Conservation (phyloP, 768 basidiomycete species). For the Phaeotremella skinneri region DNA sequence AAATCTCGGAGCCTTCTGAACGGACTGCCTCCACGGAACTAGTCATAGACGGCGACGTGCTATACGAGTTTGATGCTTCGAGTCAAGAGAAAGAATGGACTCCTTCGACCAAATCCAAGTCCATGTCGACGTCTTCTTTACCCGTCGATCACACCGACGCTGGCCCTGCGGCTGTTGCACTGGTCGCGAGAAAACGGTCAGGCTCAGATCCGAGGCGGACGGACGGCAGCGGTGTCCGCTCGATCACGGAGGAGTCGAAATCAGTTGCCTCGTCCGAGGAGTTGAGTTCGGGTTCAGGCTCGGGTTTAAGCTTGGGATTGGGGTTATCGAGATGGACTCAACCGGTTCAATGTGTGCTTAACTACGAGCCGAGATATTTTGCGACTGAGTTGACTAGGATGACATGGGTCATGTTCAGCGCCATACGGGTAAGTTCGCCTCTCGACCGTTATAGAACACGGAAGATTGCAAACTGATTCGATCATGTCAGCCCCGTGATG, state of each 20-base stretch:
- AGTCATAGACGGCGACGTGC: constrained; percentile 18
- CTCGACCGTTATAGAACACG: not conserved
- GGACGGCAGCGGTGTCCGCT: not conserved
- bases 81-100: not conserved
- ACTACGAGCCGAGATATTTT: constrained; percentile 55
- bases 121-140: not conserved
- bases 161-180: not conserved
- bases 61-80: constrained; percentile 22
- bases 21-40: constrained; percentile 12
- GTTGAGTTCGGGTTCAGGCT: not conserved
- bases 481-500: constrained; percentile 70
- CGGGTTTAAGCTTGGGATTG: constrained; percentile 1
- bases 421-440: constrained; percentile 65
- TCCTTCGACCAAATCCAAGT: not conserved
- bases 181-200: not conserved
- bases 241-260: not conserved
- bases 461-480: constrained; percentile 16
- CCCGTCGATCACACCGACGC: not conserved
- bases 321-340: constrained; percentile 1
- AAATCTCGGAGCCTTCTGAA: not conserved
- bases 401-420: constrained; percentile 66
- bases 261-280: not conserved
- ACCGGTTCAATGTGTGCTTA: constrained; percentile 12
- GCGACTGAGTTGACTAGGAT: constrained; percentile 82
- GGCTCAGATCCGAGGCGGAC: not conserved